These are phyloP conservation scores for Xylaria castorea DNA, from an alignment of 495 filamentous ascomycete genomes.

Conservation along the genomic window DNA sequence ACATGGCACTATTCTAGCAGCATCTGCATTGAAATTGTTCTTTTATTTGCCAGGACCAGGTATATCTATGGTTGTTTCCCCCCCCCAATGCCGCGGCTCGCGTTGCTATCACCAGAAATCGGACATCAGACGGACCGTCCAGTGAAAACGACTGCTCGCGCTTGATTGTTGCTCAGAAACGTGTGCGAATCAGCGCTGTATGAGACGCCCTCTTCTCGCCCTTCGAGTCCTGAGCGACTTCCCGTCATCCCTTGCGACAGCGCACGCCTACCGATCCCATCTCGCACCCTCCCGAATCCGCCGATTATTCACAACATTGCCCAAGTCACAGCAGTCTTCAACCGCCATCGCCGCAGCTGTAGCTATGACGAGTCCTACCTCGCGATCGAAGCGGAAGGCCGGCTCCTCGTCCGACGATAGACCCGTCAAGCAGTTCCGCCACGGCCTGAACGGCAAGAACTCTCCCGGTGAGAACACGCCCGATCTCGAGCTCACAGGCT, in stretches of 20 bases:
- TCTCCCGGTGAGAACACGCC: constrained; percentile 58
- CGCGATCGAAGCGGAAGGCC: constrained; percentile 60
- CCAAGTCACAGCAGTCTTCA: constrained; percentile 1
- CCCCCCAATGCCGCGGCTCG: not conserved
- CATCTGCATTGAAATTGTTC: not conserved
- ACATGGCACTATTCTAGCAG: not conserved
- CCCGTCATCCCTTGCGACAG: constrained; percentile 2
- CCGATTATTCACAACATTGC: constrained; percentile 15
- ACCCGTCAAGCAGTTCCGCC: constrained; percentile 57
- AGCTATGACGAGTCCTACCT: constrained; percentile 46
- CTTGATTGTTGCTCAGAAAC: constrained; percentile 12
- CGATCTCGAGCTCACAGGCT: constrained; percentile 39
- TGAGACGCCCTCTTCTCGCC: constrained; percentile 20
- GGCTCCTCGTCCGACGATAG: constrained; percentile 47
- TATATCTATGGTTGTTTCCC: not conserved
- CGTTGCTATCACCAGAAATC: constrained; percentile 3
- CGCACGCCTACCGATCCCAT: not conserved
- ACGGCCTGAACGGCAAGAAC: constrained; percentile 49
- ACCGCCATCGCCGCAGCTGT: constrained; percentile 22
- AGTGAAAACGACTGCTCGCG: constrained; percentile 15
- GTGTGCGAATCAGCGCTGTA: constrained; percentile 25
- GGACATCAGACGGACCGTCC: constrained; percentile 6
- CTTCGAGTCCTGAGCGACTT: constrained; percentile 24
- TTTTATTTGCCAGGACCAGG: not conserved
- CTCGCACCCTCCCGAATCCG: not conserved